Conservation (phyloP, 2,329 filamentous ascomycete species). For the Metarhizium robertsii region DNA sequence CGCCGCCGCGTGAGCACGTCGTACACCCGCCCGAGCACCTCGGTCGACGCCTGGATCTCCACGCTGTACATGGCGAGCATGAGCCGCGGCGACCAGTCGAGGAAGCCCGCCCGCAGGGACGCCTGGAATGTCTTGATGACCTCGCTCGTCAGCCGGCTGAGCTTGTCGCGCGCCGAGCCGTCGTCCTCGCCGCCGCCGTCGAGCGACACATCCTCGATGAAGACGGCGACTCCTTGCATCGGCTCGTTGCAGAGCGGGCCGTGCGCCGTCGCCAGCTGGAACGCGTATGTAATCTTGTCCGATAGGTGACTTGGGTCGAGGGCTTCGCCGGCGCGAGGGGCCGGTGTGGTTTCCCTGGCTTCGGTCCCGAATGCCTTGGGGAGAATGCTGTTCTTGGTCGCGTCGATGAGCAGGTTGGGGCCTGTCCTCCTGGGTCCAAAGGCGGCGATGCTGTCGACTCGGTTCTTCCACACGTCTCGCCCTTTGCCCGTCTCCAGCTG, state of each 20-base stretch:
- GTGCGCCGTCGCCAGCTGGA: slow-evolving; percentile 83
- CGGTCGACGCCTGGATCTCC: slow-evolving; percentile 92
- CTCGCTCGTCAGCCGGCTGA: slow-evolving; percentile 82
- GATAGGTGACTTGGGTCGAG: slow-evolving; percentile 61
- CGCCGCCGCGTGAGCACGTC: slow-evolving; percentile 92
- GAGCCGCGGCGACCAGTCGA: slow-evolving; percentile 94
- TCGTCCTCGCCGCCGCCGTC: slow-evolving; percentile 44
- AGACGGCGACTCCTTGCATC: slow-evolving; percentile 84
- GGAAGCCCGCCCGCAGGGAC: slow-evolving; percentile 73
- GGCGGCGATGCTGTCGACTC: slow-evolving; percentile 73
- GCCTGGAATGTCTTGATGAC: slow-evolving; percentile 83
- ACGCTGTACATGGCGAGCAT: slow-evolving; percentile 97
- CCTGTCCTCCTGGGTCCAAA: slow-evolving; percentile 83
- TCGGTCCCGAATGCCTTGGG: slow-evolving; percentile 54
- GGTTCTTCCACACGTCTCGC: slow-evolving; percentile 64
- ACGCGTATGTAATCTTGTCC: slow-evolving; percentile 88
- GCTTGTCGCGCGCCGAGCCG: slow-evolving; percentile 50
- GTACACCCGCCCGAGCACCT: slow-evolving; percentile 92
- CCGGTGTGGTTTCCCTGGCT: slow-evolving; percentile 16
- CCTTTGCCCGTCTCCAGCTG: slow-evolving; percentile 64
- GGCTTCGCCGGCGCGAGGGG: slow-evolving; percentile 34
- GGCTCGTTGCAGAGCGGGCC: slow-evolving; percentile 90
- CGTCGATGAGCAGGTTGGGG: slow-evolving; percentile 82
- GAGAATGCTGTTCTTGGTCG: slow-evolving; percentile 62
- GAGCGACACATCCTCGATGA: slow-evolving; percentile 71